A percentile compares a stretch with the other conserved stretches of the same genome.
phyloP scores from a whole-genome alignment of 78 protist genomes.

The Dictyostelium brefeldianum region DNA sequence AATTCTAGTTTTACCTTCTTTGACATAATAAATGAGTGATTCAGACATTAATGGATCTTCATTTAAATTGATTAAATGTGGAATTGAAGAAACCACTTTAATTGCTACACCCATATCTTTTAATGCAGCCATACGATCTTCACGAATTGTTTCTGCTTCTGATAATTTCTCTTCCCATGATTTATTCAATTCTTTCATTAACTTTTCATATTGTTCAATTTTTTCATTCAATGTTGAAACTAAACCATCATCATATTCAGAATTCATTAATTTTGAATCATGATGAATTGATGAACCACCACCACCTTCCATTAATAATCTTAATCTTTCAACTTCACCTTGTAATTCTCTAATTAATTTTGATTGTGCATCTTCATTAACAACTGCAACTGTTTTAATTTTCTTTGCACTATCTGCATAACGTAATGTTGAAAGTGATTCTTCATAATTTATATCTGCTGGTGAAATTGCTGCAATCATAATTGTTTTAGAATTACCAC shows the following conservation, averaged over 20 bases:
- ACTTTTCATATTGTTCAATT: constrained; percentile 69
- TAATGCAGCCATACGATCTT: constrained; percentile 75
- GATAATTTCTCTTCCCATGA: constrained; percentile 76
- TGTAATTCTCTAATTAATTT: constrained; percentile 82
- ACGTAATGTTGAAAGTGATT: constrained; percentile 95
- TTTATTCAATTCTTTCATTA: constrained; percentile 71
- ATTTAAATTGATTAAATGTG: constrained; percentile 90
- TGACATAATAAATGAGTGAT: constrained; percentile 85
- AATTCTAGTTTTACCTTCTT: constrained; percentile 66
- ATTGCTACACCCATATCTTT: constrained; percentile 84
- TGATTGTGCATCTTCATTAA: constrained; percentile 90
- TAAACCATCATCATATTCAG: constrained; percentile 2
- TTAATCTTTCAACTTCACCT: constrained; percentile 70
- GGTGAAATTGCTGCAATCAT: constrained; percentile 94
- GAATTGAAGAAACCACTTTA: constrained; percentile 78
- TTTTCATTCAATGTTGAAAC: constrained; percentile 53
- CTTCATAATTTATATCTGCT: constrained; percentile 89
- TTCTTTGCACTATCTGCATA: constrained; percentile 96
- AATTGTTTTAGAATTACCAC: constrained; percentile 96
- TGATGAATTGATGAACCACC: not conserved
- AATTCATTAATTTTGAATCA: constrained; percentile 12
- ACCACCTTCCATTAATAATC: constrained; percentile 25
- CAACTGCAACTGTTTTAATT: constrained; percentile 90
- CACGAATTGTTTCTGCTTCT: constrained; percentile 60
- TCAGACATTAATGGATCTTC: constrained; percentile 93